Base-by-base conservation (phyloP, 2,329 filamentous ascomycete genomes). In the Colletotrichum paranaense region DNA sequence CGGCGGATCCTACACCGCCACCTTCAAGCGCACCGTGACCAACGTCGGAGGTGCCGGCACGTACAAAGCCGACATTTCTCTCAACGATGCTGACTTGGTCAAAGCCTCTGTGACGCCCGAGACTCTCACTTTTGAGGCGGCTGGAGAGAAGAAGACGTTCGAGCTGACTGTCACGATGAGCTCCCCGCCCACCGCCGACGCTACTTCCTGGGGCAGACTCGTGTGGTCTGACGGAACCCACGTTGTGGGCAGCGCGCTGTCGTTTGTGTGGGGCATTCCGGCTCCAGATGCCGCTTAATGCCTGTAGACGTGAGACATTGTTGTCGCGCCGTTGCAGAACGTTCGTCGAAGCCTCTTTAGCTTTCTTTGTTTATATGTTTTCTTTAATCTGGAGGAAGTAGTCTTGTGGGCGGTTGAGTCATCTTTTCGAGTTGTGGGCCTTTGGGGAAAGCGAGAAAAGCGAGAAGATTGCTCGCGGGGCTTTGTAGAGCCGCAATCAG, bases 171-270 rank as follows among this genome's bases (percentile, higher is more conserved):
- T 49, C 1, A 71, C 22, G 24, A 32, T 73, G 59, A 19, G 42
- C 12, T 24, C 42, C 22, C 30, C 65, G 5, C n/a, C 53, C 3
- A 38, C 22, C 35, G 46, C 22, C 8, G 42, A 63, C 14, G 55
- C 59, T 2, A 49, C 9, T 2, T 53, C 70, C 1, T 75, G 32
- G 38, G 68, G 68, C 19, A 64, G 69, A 42, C 59, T 75, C 32
- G 64, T 38, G 1, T 75, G 74, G 65, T 71, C 74, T n/a, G 69
- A 73, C 62, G 60, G 69, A 11, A 64, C 49, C 35, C 74, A 75
- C 19, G 68, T 60, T 11, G 69, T 75, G 7, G 63, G 68, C 2
- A 76, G 74, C 59, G 74, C 73, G 1, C n/a, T 75, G 56, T 55
- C 57, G 26, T 67, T 75, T 8, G 16, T 56, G 12, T 74, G 72